Evolutionary conservation across 345 rosid genomes (phyloP).

Genomic region (Populus tremula): DNA sequence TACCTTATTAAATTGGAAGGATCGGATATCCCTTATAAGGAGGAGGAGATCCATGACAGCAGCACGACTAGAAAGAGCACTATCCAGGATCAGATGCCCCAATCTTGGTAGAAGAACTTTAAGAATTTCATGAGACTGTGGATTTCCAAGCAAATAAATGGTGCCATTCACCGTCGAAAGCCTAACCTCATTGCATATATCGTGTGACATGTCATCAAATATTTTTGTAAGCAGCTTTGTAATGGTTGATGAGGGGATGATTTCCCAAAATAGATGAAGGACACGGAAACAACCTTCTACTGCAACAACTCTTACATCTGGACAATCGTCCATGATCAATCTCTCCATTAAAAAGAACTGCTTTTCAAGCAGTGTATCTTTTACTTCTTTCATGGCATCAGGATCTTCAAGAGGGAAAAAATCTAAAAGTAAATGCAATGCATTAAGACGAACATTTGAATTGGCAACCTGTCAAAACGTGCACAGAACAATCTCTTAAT

Average conservation of each 20-base stretch:
- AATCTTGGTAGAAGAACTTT: constrained; percentile 82
- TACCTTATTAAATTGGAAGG: constrained; percentile 90
- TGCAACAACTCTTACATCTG: constrained; percentile 83
- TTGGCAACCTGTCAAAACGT: constrained; percentile 73
- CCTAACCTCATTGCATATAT: constrained; percentile 73
- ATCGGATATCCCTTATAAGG: constrained; percentile 54
- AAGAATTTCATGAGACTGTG: constrained; percentile 81
- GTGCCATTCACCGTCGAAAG: constrained; percentile 78
- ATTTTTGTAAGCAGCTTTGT: constrained; percentile 64
- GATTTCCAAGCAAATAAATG: constrained; percentile 82
- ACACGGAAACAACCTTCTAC: constrained; percentile 92
- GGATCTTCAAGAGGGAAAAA: constrained; percentile 94
- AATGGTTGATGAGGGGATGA: constrained; percentile 75
- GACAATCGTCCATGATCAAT: constrained; percentile 77
- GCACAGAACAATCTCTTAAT: constrained; percentile 5
- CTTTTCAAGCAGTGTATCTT: constrained; percentile 72
- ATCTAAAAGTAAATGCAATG: constrained; percentile 82
- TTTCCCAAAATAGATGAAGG: constrained; percentile 90
- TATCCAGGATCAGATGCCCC: constrained; percentile 68
- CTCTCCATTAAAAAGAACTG: constrained; percentile 85
- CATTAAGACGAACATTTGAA: constrained; percentile 86
- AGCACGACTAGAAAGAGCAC: constrained; percentile 51
- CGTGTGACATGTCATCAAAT: constrained; percentile 68
- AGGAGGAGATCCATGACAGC: constrained; percentile 81
- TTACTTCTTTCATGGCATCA: constrained; percentile 78